Percentiles rank a stretch among this genome's conserved stretches.
Evolutionary conservation across 768 basidiomycete species (phyloP).

Genomic region (Podaxis rugospora): DNA sequence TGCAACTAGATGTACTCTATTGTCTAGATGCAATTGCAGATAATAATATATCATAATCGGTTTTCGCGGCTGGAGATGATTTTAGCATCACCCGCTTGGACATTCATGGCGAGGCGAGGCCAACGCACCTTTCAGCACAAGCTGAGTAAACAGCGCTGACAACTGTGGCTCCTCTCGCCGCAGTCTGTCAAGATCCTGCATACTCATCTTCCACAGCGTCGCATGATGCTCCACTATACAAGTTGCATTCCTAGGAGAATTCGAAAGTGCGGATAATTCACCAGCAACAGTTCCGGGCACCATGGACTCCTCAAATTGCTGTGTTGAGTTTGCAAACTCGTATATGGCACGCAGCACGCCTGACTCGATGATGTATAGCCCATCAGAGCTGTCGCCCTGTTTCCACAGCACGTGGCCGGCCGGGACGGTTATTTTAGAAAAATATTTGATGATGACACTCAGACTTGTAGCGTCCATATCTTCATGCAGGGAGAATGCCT

Average conservation of each 20-base stretch:
- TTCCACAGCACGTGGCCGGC: conserved; percentile 68
- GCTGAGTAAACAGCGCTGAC: conserved; percentile 58
- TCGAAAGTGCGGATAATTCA: conserved; percentile 82
- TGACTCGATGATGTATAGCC: conserved; percentile 83
- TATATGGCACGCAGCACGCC: conserved; percentile 86
- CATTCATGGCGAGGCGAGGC: neutral
- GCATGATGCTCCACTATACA: conserved; percentile 73
- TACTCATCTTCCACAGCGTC: conserved; percentile 78
- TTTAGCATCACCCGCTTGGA: conserved; percentile 11
- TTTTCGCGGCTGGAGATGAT: conserved; percentile 50
- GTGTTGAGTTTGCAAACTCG: conserved; percentile 63
- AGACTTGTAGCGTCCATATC: conserved; percentile 54
- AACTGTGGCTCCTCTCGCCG: conserved; percentile 65
- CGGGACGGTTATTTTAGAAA: conserved; percentile 56
- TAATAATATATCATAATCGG: conserved; percentile 60
- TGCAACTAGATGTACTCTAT: conserved; percentile 7
- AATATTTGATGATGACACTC: conserved; percentile 62
- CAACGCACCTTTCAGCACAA: conserved; percentile 69
- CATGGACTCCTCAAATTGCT: conserved; percentile 83
- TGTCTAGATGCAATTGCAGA: conserved; percentile 39
- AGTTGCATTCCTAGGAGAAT: conserved; percentile 77
- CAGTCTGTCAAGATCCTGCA: conserved; percentile 50
- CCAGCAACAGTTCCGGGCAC: conserved; percentile 91
- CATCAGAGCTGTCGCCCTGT: conserved; percentile 73
- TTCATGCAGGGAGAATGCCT: conserved; percentile 76